Percentiles rank a stretch among this genome's conserved stretches.
Evolutionary conservation across 805 yeast genomes (phyloP).

Genomic region (Myxozyma nipponensis): DNA sequence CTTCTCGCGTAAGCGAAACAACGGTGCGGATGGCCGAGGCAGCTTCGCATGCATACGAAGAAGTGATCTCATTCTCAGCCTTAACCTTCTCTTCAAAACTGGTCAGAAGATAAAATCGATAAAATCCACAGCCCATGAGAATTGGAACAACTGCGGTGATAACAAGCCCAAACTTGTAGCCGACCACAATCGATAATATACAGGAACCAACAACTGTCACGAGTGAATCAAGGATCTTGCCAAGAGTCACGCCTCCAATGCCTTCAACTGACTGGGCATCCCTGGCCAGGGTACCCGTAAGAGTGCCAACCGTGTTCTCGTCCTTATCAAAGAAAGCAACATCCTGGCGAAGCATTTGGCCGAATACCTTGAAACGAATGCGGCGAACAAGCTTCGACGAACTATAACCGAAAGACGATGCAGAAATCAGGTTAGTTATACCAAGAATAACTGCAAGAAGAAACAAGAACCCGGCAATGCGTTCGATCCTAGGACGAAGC

Average conservation of each 20-base stretch:
- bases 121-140: constrained; percentile 41
- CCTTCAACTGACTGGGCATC: constrained; percentile 35
- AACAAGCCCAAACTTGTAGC: constrained; percentile 43
- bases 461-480: constrained; percentile 26
- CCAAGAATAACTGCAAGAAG: constrained; percentile 23
- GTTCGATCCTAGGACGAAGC: constrained; percentile 14
- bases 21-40: constrained; percentile 44
- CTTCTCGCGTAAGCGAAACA: constrained; percentile 42
- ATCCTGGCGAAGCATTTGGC: constrained; percentile 33
- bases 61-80: constrained; percentile 39
- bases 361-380: constrained; percentile 29
- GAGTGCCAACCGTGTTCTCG: constrained; percentile 32
- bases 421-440: constrained; percentile 18
- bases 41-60: constrained; percentile 42
- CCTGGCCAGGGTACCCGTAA: constrained; percentile 31
- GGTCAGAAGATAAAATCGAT: constrained; percentile 38
- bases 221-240: constrained; percentile 34
- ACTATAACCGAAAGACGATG: constrained; percentile 23
- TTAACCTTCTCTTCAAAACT: constrained; percentile 39
- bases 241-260: constrained; percentile 34
- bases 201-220: constrained; percentile 41
- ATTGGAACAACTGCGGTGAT: constrained; percentile 39
- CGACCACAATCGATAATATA: constrained; percentile 39
- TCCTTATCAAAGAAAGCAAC: constrained; percentile 32
- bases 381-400: constrained; percentile 29